Conservation (phyloP, 768 basidiomycete species). For the Tephrocybe sp. region DNA sequence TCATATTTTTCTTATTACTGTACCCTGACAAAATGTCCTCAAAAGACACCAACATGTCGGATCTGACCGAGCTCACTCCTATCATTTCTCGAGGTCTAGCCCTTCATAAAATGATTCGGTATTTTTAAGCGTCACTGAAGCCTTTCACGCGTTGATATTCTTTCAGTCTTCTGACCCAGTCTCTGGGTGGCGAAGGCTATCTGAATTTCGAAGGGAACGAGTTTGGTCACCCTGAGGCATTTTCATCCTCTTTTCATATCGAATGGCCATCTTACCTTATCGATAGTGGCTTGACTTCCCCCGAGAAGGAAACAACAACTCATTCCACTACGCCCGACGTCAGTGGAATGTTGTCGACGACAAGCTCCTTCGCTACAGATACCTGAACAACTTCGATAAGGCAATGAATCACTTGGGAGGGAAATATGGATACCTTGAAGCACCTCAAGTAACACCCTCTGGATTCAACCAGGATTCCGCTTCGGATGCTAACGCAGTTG, state of each 20-base stretch:
- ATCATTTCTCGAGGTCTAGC: conserved; percentile 87
- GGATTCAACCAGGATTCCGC: neutral
- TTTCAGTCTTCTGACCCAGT: conserved; percentile 80
- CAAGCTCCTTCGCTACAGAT: conserved; percentile 81
- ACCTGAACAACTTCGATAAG: conserved; percentile 90
- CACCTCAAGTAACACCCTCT: conserved; percentile 58
- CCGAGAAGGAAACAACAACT: conserved; percentile 91
- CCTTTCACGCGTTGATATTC: neutral
- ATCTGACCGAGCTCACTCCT: conserved; percentile 78
- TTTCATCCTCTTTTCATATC: no score
- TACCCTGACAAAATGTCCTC: conserved; percentile 2
- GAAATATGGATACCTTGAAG: conserved; percentile 82
- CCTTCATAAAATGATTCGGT: conserved; percentile 98
- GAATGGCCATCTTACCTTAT: no score
- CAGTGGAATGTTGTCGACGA: conserved; percentile 98
- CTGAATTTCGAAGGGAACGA: conserved; percentile 98
- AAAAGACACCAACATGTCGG: conserved; percentile 92
- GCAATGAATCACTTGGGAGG: conserved; percentile 88
- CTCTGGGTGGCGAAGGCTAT: conserved; percentile 96
- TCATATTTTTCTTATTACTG: neutral
- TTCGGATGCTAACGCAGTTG: neutral
- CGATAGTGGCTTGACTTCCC: conserved; percentile 99
- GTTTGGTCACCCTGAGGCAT: conserved; percentile 95
- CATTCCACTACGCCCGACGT: conserved; percentile 94
- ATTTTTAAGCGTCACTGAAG: conserved; percentile 12